Base-by-base conservation (phyloP, 306 rosid genomes). In the Prunus campanulata region DNA sequence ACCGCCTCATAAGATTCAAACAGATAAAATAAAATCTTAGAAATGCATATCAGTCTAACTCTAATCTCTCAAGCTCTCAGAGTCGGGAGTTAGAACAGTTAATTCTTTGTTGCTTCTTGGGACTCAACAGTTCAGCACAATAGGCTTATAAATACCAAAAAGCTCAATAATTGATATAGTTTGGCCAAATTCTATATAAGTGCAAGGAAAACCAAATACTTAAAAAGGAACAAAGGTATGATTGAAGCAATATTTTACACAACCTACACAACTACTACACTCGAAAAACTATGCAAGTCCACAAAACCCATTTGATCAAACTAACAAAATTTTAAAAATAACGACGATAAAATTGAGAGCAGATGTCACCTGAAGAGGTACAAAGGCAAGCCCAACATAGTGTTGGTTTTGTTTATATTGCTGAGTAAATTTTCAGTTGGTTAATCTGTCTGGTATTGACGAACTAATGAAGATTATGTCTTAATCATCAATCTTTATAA, bases 281-380 rank as follows among this genome's bases (percentile, higher is more conserved):
- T 54, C 10, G 9, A 19, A 54, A 54, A 18, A 6, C 60, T 6
- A 54, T 54, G 24, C 51, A 69, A 27, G 44, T 50, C 25, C 24
- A 2, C 54, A 72, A 29, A 2, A 44, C 77, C 77, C 77, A 72
- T 72, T 57, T 57, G 77, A 57, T 42, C 77, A 72, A 57, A 72
- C 68, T 20, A 3, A 13, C 66, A 39, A 55, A n/a, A 51, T n/a
- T 18, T 49, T 19, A 4, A 12, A 6, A 71, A 35, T 20, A n/a
- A n/a, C 13, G 35, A 27, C 11, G 29, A 62, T 19, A n/a, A 66
- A 66, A 19, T 39, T 8, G 27, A 61, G 19, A 73, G 16, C n/a
- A 25, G 5, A 18, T 18, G 3, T 16, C 60, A 73, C 77, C 77
- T 24, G 39, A 61, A 12, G 15, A 61, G n/a, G 29, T 27, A 61